Base-by-base conservation (phyloP, 2,329 filamentous ascomycete species). In the Aspergillus spinulosporus region DNA sequence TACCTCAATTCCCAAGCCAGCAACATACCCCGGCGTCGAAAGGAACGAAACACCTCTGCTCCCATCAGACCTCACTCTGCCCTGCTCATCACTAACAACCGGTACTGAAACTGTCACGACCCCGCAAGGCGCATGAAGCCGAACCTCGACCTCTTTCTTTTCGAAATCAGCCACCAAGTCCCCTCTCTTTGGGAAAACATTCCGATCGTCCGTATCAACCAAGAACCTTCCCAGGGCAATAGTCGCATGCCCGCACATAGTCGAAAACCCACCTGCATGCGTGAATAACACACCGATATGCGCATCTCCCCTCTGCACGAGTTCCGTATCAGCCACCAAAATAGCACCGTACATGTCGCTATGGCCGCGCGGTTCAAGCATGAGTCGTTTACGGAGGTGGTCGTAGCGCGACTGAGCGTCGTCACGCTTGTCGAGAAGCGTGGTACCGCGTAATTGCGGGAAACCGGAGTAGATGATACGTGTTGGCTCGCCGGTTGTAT, bases 291-390 rank as follows among this genome's bases (percentile, higher is more conserved):
- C 76, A 3, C 78, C 79, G 28, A 81, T 76, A 59, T 81, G 69
- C 0, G 79, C 80, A n/a, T 74, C 60, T 1, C 73, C 73, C 1
- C 62, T 57, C 5, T 48, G 42, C n/a, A 73, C 71, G 0, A 76
- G 67, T 62, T 79, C 78, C 3, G 78, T 79, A 15, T 74, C 68
- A 0, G 65, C 71, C 1, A 66, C 61, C 43, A 82, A 66, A 28
- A 82, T 72, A 4, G 78, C 79, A 2, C 80, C 79, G 57, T 82
- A 82, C 80, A 82, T 82, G 55, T 79, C 80, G 11, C 68, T 68
- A 59, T 82, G 79, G 11, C 79, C 79, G 34, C 78, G 74, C 4
- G 79, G 79, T 57, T 82, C 80, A 3, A 76, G 68, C 63, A 80
- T 76, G 9, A 80, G 62, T 3, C 70, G 66, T 6, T 66, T 65